Conservation (phyloP, 768 basidiomycete genomes). For the Tulasnella calospora region DNA sequence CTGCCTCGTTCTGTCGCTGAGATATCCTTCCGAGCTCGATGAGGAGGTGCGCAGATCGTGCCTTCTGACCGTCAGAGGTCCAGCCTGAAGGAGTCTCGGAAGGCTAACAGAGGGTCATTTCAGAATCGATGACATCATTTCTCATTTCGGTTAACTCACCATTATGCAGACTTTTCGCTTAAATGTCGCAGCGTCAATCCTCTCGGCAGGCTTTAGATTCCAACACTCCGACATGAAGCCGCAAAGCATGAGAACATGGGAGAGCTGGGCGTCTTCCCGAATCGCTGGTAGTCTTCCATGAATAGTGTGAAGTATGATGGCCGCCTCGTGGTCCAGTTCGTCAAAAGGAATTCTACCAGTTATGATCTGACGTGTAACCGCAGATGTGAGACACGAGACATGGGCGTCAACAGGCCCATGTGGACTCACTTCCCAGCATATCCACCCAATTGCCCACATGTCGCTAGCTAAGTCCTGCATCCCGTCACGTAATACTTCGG, state of each 20-base stretch:
- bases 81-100: neutral
- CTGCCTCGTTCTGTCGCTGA: neutral
- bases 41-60: neutral
- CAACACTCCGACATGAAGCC: neutral
- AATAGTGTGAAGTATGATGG: neutral
- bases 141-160: neutral
- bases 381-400: neutral
- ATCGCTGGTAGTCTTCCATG: neutral
- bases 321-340: neutral
- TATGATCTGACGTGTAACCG: neutral
- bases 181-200: neutral
- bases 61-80: neutral
- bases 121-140: neutral
- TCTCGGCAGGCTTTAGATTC: neutral
- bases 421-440: neutral
- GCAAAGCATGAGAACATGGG: neutral
- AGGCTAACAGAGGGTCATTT: neutral
- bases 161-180: neutral
- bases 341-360: neutral
- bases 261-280: neutral
- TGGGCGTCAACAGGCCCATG: neutral
- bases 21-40: neutral
- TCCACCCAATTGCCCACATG: neutral
- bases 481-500: neutral
- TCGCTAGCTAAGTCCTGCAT: neutral